phyloP scores from a whole-genome alignment of 2,329 filamentous ascomycete species.

The Arthrocladium fulminans region DNA sequence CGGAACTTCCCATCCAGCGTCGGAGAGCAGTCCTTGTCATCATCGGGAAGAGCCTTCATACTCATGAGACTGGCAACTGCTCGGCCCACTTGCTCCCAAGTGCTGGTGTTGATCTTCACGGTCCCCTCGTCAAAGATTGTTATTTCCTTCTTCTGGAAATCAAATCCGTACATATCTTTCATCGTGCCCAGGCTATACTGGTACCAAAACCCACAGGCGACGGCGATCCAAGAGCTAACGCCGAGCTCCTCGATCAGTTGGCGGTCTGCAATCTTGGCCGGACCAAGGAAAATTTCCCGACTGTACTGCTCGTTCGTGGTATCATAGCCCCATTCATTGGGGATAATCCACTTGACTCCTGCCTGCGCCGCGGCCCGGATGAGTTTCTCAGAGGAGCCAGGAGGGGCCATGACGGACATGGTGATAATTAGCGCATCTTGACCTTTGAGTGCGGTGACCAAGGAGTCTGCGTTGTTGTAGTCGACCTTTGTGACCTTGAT shows the following conservation, averaged over 20 bases:
- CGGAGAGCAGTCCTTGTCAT: conserved; percentile 28
- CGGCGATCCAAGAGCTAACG: conserved; percentile 35
- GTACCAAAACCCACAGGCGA: conserved; percentile 46
- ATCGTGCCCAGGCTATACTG: conserved; percentile 40
- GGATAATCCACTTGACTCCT: conserved; percentile 47
- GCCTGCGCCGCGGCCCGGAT: conserved; percentile 48
- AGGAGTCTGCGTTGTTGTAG: conserved; percentile 39
- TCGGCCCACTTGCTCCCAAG: conserved; percentile 48
- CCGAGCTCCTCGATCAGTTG: conserved; percentile 35
- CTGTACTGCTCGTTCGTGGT: conserved; percentile 25
- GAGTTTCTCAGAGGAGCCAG: conserved; percentile 42
- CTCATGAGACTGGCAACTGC: conserved; percentile 46
- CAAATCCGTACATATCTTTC: conserved; percentile 39
- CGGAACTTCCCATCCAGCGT: conserved; percentile 36
- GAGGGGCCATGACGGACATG: conserved; percentile 39
- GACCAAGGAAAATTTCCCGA: conserved; percentile 31
- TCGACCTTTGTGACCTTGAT: conserved; percentile 30
- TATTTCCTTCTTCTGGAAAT: conserved; percentile 35
- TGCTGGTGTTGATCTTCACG: conserved; percentile 48
- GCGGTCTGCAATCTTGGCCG: conserved; percentile 18
- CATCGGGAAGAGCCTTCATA: conserved; percentile 36
- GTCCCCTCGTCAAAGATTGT: conserved; percentile 51
- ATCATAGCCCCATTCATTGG: conserved; percentile 39
- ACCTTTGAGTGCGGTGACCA: conserved; percentile 44
- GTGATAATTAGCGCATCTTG: conserved; percentile 54